Evolutionary conservation across 2,329 filamentous ascomycete species (phyloP), one percentile per base, ranked within the genome.

Genomic region (Aplosporella prunicola): DNA sequence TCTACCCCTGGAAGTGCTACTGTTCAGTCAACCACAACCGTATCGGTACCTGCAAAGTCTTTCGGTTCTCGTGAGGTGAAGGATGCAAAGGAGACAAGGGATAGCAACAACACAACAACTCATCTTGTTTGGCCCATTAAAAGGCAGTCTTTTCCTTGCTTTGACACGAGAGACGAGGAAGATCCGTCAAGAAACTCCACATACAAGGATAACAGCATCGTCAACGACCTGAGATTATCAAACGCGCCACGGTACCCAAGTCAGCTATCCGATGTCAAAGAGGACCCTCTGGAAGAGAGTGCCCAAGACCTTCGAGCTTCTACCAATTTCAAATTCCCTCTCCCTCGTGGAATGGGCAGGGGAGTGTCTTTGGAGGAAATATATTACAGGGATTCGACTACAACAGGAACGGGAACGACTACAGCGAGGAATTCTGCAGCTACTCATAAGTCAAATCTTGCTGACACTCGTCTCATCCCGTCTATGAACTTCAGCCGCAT

Each of bases 401-500:
- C 28, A 18, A 23, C 37, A 5, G 7, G 18, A 10, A 41, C 32
- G 27, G 18, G 20, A 4, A 27, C 20, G 11, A 35, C 28, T 10
- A 25, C 9, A n/a, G 23, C 23, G n/a, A 25, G n/a, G 23, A 25
- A 9, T 8, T n/a, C 23, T 25, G 23, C 9, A n/a, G 9, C 9
- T 8, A 8, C n/a, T 8, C 9, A n/a, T 25, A n/a, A 25, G n/a
- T 25, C n/a, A n/a, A n/a, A n/a, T n/a, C 28, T 37, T 7, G 28
- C 22, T 5, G 40, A 63, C 28, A 55, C 55, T 26, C 55, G 59
- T 37, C 56, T 61, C 10, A 52, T 70, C 20, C 66, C 66, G 10
- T 66, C 63, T 6, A 54, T 70, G 42, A 62, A 67, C 42, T 69
- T 69, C 51, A 69, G 66, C 41, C 56, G 56, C 6, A 61, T 62